These are phyloP conservation scores for Sporobolomyces roseus DNA, from an alignment of 768 basidiomycete genomes.

Conservation along the genomic window DNA sequence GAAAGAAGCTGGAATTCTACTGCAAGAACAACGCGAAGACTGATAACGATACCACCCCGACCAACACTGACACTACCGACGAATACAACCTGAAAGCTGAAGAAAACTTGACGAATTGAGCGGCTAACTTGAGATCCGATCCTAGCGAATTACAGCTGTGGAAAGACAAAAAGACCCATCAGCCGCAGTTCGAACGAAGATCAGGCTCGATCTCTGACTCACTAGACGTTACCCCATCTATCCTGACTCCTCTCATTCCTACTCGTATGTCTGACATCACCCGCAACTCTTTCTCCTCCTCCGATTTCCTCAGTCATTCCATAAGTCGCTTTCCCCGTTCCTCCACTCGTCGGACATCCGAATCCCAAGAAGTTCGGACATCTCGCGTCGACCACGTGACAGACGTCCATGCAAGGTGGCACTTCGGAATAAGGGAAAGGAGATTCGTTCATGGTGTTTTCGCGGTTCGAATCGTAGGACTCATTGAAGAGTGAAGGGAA, in stretches of 20 bases:
- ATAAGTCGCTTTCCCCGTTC: conserved; percentile 32
- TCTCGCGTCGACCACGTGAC: conserved; percentile 66
- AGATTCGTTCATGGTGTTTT: not conserved
- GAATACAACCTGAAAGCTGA: not conserved
- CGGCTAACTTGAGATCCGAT: conserved; percentile 28
- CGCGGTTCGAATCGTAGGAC: not conserved
- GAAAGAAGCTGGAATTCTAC: too few species aligned
- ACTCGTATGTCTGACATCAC: conserved; percentile 10
- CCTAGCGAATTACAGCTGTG: conserved; percentile 38
- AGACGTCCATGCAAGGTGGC: conserved; percentile 74
- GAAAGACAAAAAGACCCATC: not conserved
- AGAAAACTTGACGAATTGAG: conserved; percentile 21
- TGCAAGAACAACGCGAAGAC: conserved; percentile 1
- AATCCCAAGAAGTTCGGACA: conserved; percentile 72
- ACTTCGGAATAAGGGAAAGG: conserved; percentile 59
- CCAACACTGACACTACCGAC: not conserved
- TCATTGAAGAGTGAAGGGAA: conserved; percentile 34
- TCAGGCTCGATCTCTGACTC: not conserved
- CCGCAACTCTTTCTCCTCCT: conserved; percentile 23
- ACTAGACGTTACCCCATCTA: conserved; percentile 44
- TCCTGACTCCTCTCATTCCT: conserved; percentile 27
- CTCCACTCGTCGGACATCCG: conserved; percentile 54
- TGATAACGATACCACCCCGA: not conserved
- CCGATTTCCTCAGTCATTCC: conserved; percentile 5
- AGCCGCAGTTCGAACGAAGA: not conserved